These are phyloP conservation scores for Zymoseptoria crescenta DNA, from an alignment of 2,329 filamentous ascomycete genomes.

Conservation along the genomic window DNA sequence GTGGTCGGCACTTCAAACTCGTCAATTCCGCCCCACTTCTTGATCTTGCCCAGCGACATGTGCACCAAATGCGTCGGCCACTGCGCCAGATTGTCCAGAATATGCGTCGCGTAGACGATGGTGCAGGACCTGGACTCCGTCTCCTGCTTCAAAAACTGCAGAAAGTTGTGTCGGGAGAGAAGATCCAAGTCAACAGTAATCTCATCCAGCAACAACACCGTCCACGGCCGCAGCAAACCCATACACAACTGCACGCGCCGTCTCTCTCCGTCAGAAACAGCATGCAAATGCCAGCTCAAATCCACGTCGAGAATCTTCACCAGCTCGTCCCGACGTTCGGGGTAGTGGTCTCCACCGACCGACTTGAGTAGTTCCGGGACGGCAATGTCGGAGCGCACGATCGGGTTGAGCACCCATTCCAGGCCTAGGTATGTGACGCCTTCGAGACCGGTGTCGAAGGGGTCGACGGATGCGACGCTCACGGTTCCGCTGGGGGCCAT, in stretches of 20 bases:
- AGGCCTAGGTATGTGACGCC: constrained; percentile 95
- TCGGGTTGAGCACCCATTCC: constrained; percentile 96
- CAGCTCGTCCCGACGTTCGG: constrained; percentile 76
- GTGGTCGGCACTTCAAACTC: constrained; percentile 55
- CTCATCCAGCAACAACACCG: constrained; percentile 82
- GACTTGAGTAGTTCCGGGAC: constrained; percentile 76
- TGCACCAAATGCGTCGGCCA: constrained; percentile 96
- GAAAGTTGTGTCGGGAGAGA: constrained; percentile 73
- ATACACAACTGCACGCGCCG: constrained; percentile 90
- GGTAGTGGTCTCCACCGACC: constrained; percentile 79
- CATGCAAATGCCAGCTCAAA: constrained; percentile 87
- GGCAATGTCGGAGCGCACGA: constrained; percentile 90
- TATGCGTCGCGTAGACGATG: constrained; percentile 95
- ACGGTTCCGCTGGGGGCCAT: constrained; percentile 73
- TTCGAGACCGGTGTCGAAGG: constrained; percentile 82
- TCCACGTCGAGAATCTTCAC: constrained; percentile 87
- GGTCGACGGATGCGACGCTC: constrained; percentile 73
- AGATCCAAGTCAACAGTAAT: constrained; percentile 96
- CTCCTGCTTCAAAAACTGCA: constrained; percentile 78
- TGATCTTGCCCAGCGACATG: constrained; percentile 83
- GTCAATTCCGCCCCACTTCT: constrained; percentile 73
- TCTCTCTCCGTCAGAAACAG: constrained; percentile 86
- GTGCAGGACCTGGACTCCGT: constrained; percentile 76
- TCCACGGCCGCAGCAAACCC: constrained; percentile 88
- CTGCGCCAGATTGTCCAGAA: constrained; percentile 84